Evolutionary conservation across 441 rosid species (phyloP).

Genomic region (Macaranga tanarius): DNA sequence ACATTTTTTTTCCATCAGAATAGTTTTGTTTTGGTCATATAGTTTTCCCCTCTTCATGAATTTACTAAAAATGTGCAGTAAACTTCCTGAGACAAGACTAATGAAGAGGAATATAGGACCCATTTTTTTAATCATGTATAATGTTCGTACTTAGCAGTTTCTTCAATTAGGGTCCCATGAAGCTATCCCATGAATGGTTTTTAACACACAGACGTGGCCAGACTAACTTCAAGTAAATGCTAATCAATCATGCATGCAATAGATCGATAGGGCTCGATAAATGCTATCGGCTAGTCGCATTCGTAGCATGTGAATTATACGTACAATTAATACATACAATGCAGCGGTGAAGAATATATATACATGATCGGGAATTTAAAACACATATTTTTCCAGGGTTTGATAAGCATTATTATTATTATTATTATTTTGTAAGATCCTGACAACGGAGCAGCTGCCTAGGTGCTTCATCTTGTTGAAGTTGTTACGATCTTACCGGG

Average conservation of each 20-base stretch:
- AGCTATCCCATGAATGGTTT: slow-evolving; percentile 22
- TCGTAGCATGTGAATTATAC: background rate
- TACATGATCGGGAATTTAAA: too few species aligned
- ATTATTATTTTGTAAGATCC: background rate
- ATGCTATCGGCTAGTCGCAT: background rate
- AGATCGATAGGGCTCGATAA: background rate
- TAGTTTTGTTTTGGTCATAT: too few species aligned
- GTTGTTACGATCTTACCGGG: background rate
- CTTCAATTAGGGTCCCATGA: background rate
- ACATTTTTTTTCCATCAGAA: too few species aligned
- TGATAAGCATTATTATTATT: background rate
- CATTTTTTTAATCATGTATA: background rate
- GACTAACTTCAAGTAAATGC: slow-evolving; percentile 15
- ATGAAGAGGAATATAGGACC: background rate
- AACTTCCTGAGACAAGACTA: background rate
- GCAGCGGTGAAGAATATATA: too few species aligned
- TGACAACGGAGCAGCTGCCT: slow-evolving; percentile 5
- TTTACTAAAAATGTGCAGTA: too few species aligned
- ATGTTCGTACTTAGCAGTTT: background rate
- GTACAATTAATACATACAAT: background rate
- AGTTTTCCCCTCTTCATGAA: too few species aligned
- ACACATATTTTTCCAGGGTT: background rate
- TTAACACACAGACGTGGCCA: slow-evolving; percentile 30
- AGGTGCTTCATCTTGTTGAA: slow-evolving; percentile 1
- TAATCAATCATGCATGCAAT: background rate